Evolutionary conservation across 176 grass and related monocot genomes (phyloP).

Genomic region (Zea luxurians): DNA sequence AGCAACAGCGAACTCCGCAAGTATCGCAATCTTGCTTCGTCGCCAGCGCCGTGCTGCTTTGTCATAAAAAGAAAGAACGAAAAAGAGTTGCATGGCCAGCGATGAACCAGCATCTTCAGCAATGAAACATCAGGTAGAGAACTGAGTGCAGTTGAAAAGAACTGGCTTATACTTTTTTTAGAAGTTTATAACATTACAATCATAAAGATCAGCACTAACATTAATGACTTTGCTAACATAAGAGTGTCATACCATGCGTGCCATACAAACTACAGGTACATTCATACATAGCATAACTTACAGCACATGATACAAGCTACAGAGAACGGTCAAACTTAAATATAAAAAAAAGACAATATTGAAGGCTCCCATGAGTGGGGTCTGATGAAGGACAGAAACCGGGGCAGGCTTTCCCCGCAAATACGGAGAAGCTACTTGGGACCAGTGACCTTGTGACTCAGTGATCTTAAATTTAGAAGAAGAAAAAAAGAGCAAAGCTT

Average conservation of each 20-base stretch:
- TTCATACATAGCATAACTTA: conserved; percentile 60
- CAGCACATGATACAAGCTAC: conserved; percentile 45
- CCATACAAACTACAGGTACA: conserved; percentile 46
- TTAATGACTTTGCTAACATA: conserved; percentile 51
- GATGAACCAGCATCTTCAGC: conserved; percentile 4
- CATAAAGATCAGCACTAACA: conserved; percentile 47
- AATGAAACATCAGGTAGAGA: conserved; percentile 15
- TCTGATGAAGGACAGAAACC: too few species aligned
- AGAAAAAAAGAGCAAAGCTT: conserved; percentile 39
- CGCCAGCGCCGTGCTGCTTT: background rate
- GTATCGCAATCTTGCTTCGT: background rate
- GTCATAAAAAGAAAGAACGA: background rate
- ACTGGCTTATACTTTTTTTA: conserved; percentile 24
- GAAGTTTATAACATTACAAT: conserved; percentile 43
- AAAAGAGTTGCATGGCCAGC: background rate
- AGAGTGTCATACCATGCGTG: conserved; percentile 33
- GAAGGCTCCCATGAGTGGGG: too few species aligned
- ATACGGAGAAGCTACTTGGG: too few species aligned
- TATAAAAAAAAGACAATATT: background rate
- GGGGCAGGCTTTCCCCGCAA: too few species aligned
- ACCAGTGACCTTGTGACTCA: too few species aligned
- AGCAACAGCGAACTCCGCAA: conserved; percentile 2
- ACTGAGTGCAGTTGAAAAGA: conserved; percentile 11
- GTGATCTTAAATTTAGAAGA: too few species aligned
- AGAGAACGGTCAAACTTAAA: conserved; percentile 48